phyloP scores from a whole-genome alignment of 164 flowering plant genomes.

The Magnolia sinica region DNA sequence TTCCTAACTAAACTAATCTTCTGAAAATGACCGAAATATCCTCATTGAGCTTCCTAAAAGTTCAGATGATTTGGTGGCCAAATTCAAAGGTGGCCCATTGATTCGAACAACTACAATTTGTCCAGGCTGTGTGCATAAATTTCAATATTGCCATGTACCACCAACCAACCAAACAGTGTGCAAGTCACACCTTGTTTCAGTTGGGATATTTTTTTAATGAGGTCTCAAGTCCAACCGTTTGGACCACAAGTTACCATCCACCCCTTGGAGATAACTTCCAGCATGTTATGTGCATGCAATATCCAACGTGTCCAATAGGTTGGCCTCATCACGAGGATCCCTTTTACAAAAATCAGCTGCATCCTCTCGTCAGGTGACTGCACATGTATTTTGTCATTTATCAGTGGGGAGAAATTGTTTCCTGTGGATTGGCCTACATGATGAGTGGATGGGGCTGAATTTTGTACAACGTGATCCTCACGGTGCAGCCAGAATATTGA shows the following conservation, averaged over 20 bases:
- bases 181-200: background rate
- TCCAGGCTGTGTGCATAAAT: background rate
- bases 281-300: background rate
- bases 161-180: background rate
- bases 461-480: too few species aligned
- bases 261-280: too few species aligned
- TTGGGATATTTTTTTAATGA: too few species aligned
- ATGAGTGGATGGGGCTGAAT: too few species aligned
- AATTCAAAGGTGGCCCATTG: background rate
- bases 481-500: too few species aligned
- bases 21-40: background rate
- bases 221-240: too few species aligned
- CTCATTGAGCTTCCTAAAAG: background rate
- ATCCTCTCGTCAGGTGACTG: too few species aligned
- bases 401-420: too few species aligned
- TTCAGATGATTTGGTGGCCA: background rate
- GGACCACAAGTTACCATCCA: background rate
- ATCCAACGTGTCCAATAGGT: background rate
- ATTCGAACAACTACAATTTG: background rate
- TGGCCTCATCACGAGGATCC: too few species aligned
- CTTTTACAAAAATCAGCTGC: too few species aligned
- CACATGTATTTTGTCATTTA: too few species aligned
- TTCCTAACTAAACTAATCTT: background rate
- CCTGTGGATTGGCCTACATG: too few species aligned
- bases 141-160: background rate